Percentiles rank a stretch among this genome's conserved stretches.
Evolutionary conservation across 305 asterid genomes (phyloP).

Genomic region (Solanum hybrid): DNA sequence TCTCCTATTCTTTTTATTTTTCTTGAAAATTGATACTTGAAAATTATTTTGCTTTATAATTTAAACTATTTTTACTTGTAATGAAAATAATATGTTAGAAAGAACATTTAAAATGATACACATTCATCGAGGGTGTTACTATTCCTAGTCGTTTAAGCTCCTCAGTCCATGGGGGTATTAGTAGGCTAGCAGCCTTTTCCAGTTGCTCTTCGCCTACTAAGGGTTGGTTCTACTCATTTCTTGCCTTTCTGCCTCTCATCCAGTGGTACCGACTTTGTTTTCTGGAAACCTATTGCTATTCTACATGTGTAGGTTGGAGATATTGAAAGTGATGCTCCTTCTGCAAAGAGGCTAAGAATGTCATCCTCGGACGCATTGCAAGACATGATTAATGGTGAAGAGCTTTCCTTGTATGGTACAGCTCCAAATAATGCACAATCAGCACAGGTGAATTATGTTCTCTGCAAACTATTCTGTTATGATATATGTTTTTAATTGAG

Average conservation of each 20-base stretch:
- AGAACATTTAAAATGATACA: neutral
- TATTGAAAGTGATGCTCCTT: slow-evolving; percentile 73
- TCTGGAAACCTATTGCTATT: neutral
- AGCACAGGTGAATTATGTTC: slow-evolving; percentile 52
- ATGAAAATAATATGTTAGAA: neutral
- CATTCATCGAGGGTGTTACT: neutral
- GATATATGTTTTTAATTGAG: neutral
- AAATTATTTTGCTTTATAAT: neutral
- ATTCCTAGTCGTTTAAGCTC: neutral
- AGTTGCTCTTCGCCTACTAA: neutral
- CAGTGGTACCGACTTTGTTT: neutral
- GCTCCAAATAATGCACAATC: slow-evolving; percentile 70
- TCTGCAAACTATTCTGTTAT: neutral
- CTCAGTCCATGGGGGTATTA: neutral
- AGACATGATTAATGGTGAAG: slow-evolving; percentile 74
- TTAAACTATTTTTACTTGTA: neutral
- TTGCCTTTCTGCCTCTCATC: neutral
- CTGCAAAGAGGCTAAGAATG: slow-evolving; percentile 64
- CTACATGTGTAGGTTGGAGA: slow-evolving; percentile 62
- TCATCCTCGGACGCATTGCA: slow-evolving; percentile 86
- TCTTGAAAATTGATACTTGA: neutral
- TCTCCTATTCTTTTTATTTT: neutral
- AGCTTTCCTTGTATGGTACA: slow-evolving; percentile 75
- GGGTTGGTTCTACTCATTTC: neutral
- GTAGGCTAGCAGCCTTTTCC: neutral